Evolutionary conservation across 495 filamentous ascomycete species (phyloP), one percentile per base, ranked within the genome.

Genomic region (Xylaria telfairii): DNA sequence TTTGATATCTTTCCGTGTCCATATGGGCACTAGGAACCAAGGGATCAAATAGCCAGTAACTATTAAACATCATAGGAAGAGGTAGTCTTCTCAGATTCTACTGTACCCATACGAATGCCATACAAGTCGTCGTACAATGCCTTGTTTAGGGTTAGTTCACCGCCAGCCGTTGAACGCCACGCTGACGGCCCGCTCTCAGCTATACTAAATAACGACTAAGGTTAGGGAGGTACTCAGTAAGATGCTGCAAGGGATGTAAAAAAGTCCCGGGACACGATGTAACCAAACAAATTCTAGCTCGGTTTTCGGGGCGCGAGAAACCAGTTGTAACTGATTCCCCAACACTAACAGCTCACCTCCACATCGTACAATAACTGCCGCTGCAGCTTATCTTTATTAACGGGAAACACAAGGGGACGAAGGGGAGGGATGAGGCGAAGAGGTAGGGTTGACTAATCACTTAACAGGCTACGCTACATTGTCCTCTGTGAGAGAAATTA

Each of bases 171-270:
- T 5, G 17, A 59, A 37, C 56, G 56, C 56, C 56, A 59, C 30
- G 59, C 59, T 42, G 37, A 24, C 59, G 34, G 59, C n/a, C 56
- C 59, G 59, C 37, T 42, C 34, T n/a, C 3, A n/a, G n/a, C n/a
- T n/a, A n/a, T n/a, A 37, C 56, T 21, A 39, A 2, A 30, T 28
- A 49, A 12, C 4, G 17, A 1, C 8, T 57, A 30, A n/a, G n/a
- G n/a, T n/a, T n/a, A n/a, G n/a, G 57, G 24, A 21, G n/a, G 56
- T 4, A 8, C 19, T 8, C 15, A 17, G 30, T 17, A 34, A 59
- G 4, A 12, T 37, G 28, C 32, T 59, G 56, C 28, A 59, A 59
- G 56, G 32, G 56, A 59, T 59, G 9, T 28, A 32, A 13, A 60
- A 41, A 41, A 42, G 59, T 62, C 59, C 34, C 59, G 21, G 37